Conservation (phyloP, 306 rosid genomes). For the Corylus americana region DNA sequence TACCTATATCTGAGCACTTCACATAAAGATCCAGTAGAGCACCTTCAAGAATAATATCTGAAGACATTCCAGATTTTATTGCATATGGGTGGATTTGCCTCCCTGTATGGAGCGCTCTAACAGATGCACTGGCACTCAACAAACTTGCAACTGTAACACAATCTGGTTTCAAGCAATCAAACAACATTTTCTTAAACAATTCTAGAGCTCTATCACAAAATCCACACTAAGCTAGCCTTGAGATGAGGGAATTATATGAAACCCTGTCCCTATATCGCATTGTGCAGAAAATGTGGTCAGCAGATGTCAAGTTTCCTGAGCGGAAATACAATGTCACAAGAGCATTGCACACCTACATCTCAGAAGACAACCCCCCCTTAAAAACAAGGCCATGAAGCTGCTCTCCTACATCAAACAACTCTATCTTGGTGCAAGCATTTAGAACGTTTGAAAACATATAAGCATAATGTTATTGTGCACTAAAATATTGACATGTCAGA, state of each 20-base stretch:
- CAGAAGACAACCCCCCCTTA: slow-evolving; percentile 71
- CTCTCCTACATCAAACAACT: slow-evolving; percentile 50
- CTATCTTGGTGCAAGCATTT: slow-evolving; percentile 71
- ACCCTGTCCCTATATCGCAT: slow-evolving; percentile 68
- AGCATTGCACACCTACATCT: slow-evolving; percentile 85
- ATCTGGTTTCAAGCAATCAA: slow-evolving; percentile 69
- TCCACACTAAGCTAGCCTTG: slow-evolving; percentile 79
- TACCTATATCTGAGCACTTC: slow-evolving; percentile 58
- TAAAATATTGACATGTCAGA: too few relatives aligned
- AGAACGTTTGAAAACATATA: slow-evolving; percentile 73
- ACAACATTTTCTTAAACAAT: slow-evolving; percentile 65
- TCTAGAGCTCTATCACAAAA: slow-evolving; percentile 55
- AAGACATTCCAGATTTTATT: slow-evolving; percentile 73
- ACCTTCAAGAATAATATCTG: slow-evolving; percentile 80
- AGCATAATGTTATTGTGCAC: slow-evolving; percentile 7
- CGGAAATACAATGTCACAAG: slow-evolving; percentile 74
- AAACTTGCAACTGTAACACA: slow-evolving; percentile 81
- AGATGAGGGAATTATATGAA: slow-evolving; percentile 83
- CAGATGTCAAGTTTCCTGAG: slow-evolving; percentile 52
- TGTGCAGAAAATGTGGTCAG: slow-evolving; percentile 59
- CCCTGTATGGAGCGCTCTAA: slow-evolving; percentile 59
- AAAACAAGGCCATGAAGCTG: slow-evolving; percentile 76
- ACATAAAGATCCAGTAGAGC: slow-evolving; percentile 88
- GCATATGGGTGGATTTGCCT: slow-evolving; percentile 76
- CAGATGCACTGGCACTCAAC: slow-evolving; percentile 72